Conservation (phyloP, 345 rosid genomes). For the Salix udensis region DNA sequence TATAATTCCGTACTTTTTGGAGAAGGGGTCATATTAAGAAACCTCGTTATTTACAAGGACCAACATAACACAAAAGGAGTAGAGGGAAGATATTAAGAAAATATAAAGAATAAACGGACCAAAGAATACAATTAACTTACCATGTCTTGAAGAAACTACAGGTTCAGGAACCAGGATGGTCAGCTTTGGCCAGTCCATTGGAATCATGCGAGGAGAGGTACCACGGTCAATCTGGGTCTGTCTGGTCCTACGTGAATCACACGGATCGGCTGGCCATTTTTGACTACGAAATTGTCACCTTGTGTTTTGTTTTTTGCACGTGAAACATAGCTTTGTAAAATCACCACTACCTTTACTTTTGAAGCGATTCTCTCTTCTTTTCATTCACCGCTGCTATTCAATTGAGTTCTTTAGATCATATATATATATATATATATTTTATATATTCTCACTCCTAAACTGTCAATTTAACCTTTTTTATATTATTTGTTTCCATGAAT, state of each 20-base stretch:
- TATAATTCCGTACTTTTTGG: no score
- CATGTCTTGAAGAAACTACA: no score
- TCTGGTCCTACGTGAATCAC: neutral
- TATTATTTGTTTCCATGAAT: no score
- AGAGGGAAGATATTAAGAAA: no score
- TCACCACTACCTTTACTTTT: neutral
- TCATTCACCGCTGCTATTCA: neutral
- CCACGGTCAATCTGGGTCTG: neutral
- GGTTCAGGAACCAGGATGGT: neutral
- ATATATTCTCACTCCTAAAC: neutral
- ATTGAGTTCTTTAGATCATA: no score
- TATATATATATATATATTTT: no score
- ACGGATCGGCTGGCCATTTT: neutral
- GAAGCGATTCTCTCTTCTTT: neutral
- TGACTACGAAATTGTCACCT: conserved; percentile 4
- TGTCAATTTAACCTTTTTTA: no score
- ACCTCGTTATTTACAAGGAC: no score
- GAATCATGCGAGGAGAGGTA: neutral
- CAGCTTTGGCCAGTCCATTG: neutral
- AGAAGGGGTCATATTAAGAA: no score
- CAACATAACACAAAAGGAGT: no score
- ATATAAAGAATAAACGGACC: no score
- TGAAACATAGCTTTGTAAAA: neutral
- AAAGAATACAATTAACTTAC: no score
- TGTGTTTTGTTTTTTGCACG: neutral